Evolutionary conservation across 192 early-diverging fungal species (phyloP).

Genomic region (Linnemannia elongata): DNA sequence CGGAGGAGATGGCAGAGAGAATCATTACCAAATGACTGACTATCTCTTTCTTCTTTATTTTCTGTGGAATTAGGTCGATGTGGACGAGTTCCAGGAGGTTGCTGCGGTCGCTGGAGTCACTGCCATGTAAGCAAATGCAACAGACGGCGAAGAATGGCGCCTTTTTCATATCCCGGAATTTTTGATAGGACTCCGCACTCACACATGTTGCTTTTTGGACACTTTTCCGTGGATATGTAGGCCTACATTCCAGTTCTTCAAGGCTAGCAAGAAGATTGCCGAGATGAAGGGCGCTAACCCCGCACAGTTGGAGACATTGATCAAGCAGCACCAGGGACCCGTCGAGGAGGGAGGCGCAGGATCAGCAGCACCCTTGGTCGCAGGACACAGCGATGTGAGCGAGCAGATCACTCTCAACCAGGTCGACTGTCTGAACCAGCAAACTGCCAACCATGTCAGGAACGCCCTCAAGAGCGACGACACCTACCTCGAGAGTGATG

Average conservation of each 20-base stretch:
- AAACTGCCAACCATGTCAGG: slow-evolving; percentile 77
- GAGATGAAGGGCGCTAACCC: slow-evolving; percentile 89
- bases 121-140: slow-evolving; percentile 59
- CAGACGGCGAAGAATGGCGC: background rate
- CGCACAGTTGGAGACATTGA: slow-evolving; percentile 72
- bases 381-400: slow-evolving; percentile 72
- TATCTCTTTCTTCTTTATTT: background rate
- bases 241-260: slow-evolving; percentile 91
- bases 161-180: background rate
- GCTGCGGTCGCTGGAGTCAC: slow-evolving; percentile 57
- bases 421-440: slow-evolving; percentile 90
- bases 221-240: slow-evolving; percentile 53
- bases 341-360: slow-evolving; percentile 44
- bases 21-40: background rate
- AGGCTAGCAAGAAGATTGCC: slow-evolving; percentile 77
- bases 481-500: slow-evolving; percentile 88
- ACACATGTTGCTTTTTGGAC: background rate
- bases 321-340: slow-evolving; percentile 75
- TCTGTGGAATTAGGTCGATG: slow-evolving; percentile 55
- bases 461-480: slow-evolving; percentile 84
- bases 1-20: too few species aligned
- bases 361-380: slow-evolving; percentile 33
- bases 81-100: slow-evolving; percentile 59
- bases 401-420: slow-evolving; percentile 76
- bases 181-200: background rate